Percentiles rank a stretch among this genome's conserved stretches.
Conservation (phyloP, 345 rosid species). For the Eucalyptus pauciflora region DNA sequence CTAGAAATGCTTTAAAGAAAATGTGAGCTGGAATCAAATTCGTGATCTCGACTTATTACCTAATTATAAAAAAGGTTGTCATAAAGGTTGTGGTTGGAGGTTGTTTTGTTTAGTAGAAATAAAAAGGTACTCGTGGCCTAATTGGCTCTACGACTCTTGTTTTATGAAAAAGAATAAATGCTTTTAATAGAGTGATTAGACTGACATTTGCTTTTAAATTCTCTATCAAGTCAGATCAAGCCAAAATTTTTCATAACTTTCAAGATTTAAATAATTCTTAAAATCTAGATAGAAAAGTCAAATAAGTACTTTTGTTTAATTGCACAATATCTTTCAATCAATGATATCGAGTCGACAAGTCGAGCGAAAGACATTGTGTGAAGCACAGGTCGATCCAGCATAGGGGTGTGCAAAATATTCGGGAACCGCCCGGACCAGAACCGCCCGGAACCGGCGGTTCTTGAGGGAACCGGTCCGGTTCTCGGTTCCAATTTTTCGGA, state of each 20-base stretch:
- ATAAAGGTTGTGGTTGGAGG: background rate
- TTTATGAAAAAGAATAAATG: background rate
- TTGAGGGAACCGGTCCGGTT: too few species aligned
- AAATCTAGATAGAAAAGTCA: background rate
- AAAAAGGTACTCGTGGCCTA: background rate
- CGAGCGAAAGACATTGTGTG: accelerated
- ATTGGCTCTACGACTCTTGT: background rate
- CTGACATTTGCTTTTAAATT: background rate
- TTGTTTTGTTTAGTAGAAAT: background rate
- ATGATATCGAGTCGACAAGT: too few species aligned
- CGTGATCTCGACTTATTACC: background rate
- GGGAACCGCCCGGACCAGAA: too few species aligned
- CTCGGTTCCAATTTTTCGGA: too few species aligned
- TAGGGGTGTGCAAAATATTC: too few species aligned
- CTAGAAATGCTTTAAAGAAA: background rate
- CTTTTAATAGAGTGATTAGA: background rate
- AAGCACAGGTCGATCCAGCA: too few species aligned
- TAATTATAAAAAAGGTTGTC: background rate
- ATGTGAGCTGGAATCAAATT: background rate
- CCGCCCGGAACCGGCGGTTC: too few species aligned
- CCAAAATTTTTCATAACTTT: background rate
- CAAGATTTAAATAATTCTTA: background rate
- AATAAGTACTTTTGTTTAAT: background rate
- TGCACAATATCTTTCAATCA: too few species aligned
- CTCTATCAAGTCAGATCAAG: background rate